Evolutionary conservation across 1,139 yeast species (phyloP), one percentile per base, ranked within the genome.

Genomic region (Blastobotrys niveus): DNA sequence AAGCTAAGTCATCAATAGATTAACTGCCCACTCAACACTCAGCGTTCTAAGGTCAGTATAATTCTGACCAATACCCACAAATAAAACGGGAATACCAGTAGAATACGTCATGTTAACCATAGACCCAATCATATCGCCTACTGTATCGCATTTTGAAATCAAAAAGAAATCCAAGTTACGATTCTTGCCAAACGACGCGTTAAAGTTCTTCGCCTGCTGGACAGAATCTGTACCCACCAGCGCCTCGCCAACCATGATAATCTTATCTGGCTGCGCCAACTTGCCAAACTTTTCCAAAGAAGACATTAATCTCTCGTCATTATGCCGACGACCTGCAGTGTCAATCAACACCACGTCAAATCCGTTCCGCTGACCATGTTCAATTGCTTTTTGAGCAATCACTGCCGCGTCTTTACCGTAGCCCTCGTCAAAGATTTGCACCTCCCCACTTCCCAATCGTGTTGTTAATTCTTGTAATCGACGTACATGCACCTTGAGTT

Each of bases 211-310:
- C 0, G 98, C 98, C 63, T 91, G 98, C 61, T 85, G 87, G 4
- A 91, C 96, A 1, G 96, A 87, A 61, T 91, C 98, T 0, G 97
- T 89, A 18, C 98, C 98, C 1, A 89, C 98, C 38, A 91, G 72
- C 0, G 98, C 98, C 64, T 91, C 98, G 36, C 97, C 98, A 17
- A 91, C 98, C 97, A 91, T 91, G 58, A 91, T 88, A 59, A 91
- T 89, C 66, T 86, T 89, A 65, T 91, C 93, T 1, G 98, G 98
- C 48, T 86, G 77, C 3, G 97, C 97, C 42, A 94, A 89, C 58
- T 85, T 89, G 24, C 96, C 97, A 66, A 91, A 93, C 49, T 91
- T 87, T 57, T 89, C 94, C 54, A 91, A 70, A 8, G 96, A 95
- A 0, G 96, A 91, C 98, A 91, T 91, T 52, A 91, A 74, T 50